A percentile compares a stretch with the other conserved stretches of the same genome.
These are phyloP conservation scores for Exophiala spinifera DNA, from an alignment of 2,329 filamentous ascomycete species.

Conservation along the genomic window DNA sequence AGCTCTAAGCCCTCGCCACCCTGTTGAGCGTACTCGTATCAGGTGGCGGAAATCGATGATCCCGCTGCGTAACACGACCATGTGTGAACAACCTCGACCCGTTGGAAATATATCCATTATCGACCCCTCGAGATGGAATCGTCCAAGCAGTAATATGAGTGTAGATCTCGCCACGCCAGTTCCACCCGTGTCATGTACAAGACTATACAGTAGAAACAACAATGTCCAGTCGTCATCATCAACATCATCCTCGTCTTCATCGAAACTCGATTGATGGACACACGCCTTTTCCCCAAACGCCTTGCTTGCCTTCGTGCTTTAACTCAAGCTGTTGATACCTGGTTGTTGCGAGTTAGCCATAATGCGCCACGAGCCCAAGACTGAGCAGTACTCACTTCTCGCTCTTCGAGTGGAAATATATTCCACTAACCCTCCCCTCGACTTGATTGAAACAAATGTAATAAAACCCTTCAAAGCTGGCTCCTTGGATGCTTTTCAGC, in stretches of 20 bases:
- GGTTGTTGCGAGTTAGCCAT: constrained; percentile 28
- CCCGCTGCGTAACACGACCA: no score
- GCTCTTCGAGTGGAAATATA: constrained; percentile 97
- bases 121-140: no score
- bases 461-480: constrained; percentile 97
- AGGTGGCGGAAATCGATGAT: no score
- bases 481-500: constrained; percentile 84
- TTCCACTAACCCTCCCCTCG: constrained; percentile 79
- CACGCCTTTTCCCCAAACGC: constrained; percentile 76
- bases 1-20: no score
- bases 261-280: constrained; percentile 81
- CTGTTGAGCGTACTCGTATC: no score
- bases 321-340: constrained; percentile 92
- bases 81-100: no score
- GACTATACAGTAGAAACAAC: constrained; percentile 5
- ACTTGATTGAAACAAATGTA: constrained; percentile 98
- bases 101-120: no score
- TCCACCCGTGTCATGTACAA: constrained; percentile 2
- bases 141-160: no score
- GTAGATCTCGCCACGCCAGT: no score
- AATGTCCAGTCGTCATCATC: background rate
- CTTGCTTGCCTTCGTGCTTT: constrained; percentile 79
- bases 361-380: background rate
- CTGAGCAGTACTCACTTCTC: constrained; percentile 69
- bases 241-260: no score